Evolutionary conservation across 192 early-diverging fungal genomes (phyloP), one percentile per base, ranked within the genome.

Genomic region (Backusella mclennaniae): DNA sequence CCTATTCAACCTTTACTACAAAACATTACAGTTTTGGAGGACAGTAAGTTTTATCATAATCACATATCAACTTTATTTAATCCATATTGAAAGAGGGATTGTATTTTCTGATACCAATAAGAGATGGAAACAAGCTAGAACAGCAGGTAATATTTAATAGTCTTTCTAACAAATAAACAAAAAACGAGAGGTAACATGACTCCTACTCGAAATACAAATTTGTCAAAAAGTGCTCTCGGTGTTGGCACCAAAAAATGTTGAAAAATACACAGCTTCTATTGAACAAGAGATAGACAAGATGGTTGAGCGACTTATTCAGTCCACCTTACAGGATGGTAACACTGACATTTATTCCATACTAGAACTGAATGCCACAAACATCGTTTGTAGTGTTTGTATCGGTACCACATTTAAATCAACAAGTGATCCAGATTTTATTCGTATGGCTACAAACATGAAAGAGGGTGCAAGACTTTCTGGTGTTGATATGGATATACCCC

Each of bases 81-180:
- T 17, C 15, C 2, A 33, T 44, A 17, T 17, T 44, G 4, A 44
- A 44, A 71, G 69, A 11, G 39, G 69, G 1, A 14, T 71, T 5
- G n/a, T 38, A 26, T 41, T 44, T 44, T 21, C 69, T 29, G 38
- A 71, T 26, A 21, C 21, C 14, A 39, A 71, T 42, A 31, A 39
- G 23, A 7, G 14, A 26, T 73, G 49, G 53, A 53, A 63, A 38
- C 35, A 36, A 23, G 31, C 33, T 29, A 59, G 72, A 31, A 17
- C 72, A 21, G 72, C 72, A 73, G 53, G 53, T 73, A 73, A 11
- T 21, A 14, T 33, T 21, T 73, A 73, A 11, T 33, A 3, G 31
- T 33, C 1, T 1, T 33, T 33, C 31, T 33, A 33, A 1, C 33
- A 33, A 33, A 33, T 0, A 33, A 33, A 33, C 1, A 3, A 33